Base-by-base conservation (phyloP, 352 stramenopile species). In the Pythium biforme region DNA sequence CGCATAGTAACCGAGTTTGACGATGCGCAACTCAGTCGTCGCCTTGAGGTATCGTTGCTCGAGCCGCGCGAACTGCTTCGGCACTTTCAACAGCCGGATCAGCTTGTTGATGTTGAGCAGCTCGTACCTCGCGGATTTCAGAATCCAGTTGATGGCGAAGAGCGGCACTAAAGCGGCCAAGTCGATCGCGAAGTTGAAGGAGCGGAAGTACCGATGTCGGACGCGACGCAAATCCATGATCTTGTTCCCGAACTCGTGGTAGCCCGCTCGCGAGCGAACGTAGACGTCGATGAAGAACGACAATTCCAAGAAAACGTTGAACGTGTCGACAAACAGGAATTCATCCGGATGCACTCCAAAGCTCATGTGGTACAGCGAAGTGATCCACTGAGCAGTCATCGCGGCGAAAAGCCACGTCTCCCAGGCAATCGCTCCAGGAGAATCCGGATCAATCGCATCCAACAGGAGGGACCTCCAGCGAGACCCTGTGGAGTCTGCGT, bases 21-120 rank as follows among this genome's bases (percentile, higher is more conserved):
- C 56, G 9, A 86, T 41, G 2, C 77, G 70, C 4, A 86, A 57
- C 43, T 86, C 75, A 27, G 68, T 80, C 4, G 70, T 74, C 4
- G 71, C 52, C 29, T 74, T 82, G 8, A 84, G 46, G 34, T 81
- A 84, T 11, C 75, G 68, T 49, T 77, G 68, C 46, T 84, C 73
- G 2, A 86, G 72, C 33, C 68, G 64, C 15, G 55, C 59, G 22
- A 86, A 68, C 49, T 84, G 77, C 0, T 55, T 62, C 8, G 77
- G 74, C 11, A 86, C 75, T 64, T 84, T 84, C 6, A 82, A 60
- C 0, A 84, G 37, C 14, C 77, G 73, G 9, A 79, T 4, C 5
- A 86, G 47, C 29, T 86, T 86, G 67, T 84, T 86, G 34, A 86
- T 68, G 50, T 86, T 86, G 40, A 80, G 57, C n/a, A 79, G 39